Base-by-base conservation (phyloP, 345 rosid genomes). In the Moringa oleifera region DNA sequence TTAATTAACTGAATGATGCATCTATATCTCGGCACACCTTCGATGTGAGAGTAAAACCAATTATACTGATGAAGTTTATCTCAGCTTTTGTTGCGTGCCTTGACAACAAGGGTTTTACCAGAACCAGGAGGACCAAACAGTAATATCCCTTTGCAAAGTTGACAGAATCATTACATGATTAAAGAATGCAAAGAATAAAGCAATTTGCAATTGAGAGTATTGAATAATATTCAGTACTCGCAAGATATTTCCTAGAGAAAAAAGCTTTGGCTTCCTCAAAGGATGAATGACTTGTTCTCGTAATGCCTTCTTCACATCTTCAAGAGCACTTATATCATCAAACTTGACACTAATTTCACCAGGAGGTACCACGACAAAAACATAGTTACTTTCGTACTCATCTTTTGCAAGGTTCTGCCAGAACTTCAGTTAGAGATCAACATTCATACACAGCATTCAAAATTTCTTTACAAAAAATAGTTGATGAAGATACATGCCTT, bases 111-210 rank as follows among this genome's bases (percentile, higher is more conserved):
- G 20, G 99, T 91, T 76, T 94, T 94, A 74, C 97, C 99, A 54
- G 99, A 91, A 72, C 99, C 99, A 76, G 99, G 99, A 77, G 99
- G 99, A 65, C 99, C 99, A 78, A 94, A 94, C 25, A 94, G 95
- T 70, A 91, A 80, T 73, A 94, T 85, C 55, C 97, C 99, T 87
- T 91, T 94, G 80, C 99, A 91, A 5, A 96, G 97, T 97, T 94
- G 83, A 45, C 57, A 75, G 64, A 71, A 62, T 18, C 9, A 51
- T 33, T 4, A 58, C 59, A 52, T 12, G 66, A 54, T 61, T 68
- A 75, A 3, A 18, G 13, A 53, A 58, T 55, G 21, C 20, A 47
- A 13, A 68, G 20, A 21, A 65, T 16, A 36, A 6, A 64, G 59
- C 23, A 63, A 18, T 25, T 56, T 20, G 13, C 11, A 51, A 20